These are phyloP conservation scores for Podochytrium sp. DNA, from an alignment of 192 early-diverging fungal species.

Conservation along the genomic window DNA sequence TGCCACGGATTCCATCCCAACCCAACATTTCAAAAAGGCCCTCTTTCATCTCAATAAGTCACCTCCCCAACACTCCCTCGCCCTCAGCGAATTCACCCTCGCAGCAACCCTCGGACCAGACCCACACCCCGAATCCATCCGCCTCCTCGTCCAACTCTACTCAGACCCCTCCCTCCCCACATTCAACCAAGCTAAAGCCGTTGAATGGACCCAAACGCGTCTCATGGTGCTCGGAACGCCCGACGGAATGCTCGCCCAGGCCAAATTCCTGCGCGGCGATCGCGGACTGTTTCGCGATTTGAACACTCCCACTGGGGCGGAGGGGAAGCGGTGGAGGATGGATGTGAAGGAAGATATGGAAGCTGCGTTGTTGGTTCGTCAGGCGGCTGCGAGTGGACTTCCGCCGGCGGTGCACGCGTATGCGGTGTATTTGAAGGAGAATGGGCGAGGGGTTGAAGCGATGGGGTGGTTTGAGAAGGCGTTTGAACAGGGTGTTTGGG, in stretches of 20 bases:
- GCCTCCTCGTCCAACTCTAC: background rate
- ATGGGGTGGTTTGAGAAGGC: conserved; percentile 22
- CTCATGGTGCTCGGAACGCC: conserved; percentile 27
- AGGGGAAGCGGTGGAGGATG: background rate
- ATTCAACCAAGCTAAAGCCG: conserved; percentile 6
- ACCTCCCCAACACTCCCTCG: background rate
- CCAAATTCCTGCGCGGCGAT: conserved; percentile 13
- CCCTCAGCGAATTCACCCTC: conserved; percentile 24
- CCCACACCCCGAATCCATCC: conserved; percentile 26
- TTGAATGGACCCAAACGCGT: conserved; percentile 22
- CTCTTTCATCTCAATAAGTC: background rate
- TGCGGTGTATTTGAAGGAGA: conserved; percentile 14
- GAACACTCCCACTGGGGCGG: background rate
- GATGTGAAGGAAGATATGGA: conserved; percentile 12
- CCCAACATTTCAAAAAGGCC: background rate
- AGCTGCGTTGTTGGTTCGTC: conserved; percentile 18
- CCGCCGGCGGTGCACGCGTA: conserved; percentile 27
- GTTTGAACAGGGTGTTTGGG: background rate
- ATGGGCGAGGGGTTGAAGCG: conserved; percentile 1
- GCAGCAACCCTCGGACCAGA: conserved; percentile 29
- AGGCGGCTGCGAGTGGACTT: conserved; percentile 4
- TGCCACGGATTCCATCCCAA: conserved; percentile 2
- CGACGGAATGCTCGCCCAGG: conserved; percentile 32
- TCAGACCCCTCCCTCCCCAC: background rate
- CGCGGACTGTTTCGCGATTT: background rate